Evolutionary conservation across 148 eudicot species (phyloP), one percentile per base, ranked within the genome.

Genomic region (Spergularia bocconei): DNA sequence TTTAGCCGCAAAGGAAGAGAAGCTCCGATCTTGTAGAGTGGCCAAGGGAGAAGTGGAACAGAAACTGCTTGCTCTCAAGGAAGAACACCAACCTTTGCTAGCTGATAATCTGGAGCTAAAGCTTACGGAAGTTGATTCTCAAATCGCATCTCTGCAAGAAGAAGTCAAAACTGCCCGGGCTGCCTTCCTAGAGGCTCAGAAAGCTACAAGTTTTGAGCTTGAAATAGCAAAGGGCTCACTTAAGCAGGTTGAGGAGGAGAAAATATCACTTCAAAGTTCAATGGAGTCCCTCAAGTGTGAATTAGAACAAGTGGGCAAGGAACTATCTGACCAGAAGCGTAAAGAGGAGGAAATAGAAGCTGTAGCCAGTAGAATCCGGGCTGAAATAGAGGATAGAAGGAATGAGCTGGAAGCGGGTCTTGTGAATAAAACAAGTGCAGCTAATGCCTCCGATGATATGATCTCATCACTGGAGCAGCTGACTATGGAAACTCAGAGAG

Each of bases 61-160:
- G 23, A 85, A 85, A 68, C 66, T 88, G 13, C 36, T 54, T 39
- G 55, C 78, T 7, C 70, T 90, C 72, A 81, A 79, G 68, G 75
- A 76, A 65, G 87, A 89, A 23, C 58, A 75, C 11, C 82, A 81
- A 19, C 69, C 79, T 8, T 64, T 81, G 74, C 66, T 82, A 4
- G 54, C 55, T 6, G 83, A 85, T 36, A 73, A 77, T 65, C 73
- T 87, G 9, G 91, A 85, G 44, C 60, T 73, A 61, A 84, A 84
- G 78, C 87, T 91, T 57, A 89, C 79, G n/a, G 91, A 86, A 73
- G 85, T 84, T 15, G 85, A 83, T 1, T 83, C 83, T 73, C 85
- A 86, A 33, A 82, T 87, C 33, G 69, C 50, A 66, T 85, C 82
- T 16, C n/a, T 95, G 51, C 77, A 84, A 63, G 92, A 85, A 54